Conservation (phyloP, 2,329 filamentous ascomycete species). For the Aspergillus thermomutatus region DNA sequence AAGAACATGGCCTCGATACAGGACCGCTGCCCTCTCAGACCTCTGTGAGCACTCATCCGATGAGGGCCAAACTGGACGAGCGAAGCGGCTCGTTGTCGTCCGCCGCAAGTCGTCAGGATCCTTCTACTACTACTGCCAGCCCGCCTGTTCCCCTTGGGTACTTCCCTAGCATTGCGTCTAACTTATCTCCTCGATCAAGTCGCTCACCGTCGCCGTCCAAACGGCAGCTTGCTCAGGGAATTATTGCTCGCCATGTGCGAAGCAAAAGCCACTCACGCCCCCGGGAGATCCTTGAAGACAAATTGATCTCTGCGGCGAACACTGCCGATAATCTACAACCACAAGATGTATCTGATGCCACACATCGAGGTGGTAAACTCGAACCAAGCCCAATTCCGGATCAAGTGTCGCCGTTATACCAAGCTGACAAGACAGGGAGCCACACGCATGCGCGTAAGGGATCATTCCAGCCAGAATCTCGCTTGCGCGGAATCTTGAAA, state of each 20-base stretch:
- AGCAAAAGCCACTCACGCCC: conserved; percentile 37
- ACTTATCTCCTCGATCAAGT: conserved; percentile 62
- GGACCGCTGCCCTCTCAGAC: neutral
- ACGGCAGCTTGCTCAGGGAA: conserved; percentile 49
- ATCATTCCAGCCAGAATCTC: conserved; percentile 48
- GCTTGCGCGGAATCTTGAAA: conserved; percentile 73
- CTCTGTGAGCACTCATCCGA: neutral
- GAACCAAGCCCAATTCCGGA: conserved; percentile 30
- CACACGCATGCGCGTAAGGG: conserved; percentile 27
- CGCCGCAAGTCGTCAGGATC: conserved; percentile 41
- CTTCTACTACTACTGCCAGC: conserved; percentile 43
- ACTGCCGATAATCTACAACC: conserved; percentile 13
- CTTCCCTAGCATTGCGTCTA: conserved; percentile 59
- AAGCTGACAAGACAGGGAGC: conserved; percentile 18
- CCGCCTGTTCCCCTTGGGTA: conserved; percentile 39
- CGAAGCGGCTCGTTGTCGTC: conserved; percentile 54
- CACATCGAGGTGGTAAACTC: conserved; percentile 16
- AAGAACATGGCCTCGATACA: neutral
- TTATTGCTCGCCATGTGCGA: conserved; percentile 37
- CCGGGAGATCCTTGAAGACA: conserved; percentile 33
- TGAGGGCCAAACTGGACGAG: conserved; percentile 54
- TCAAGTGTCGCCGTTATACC: conserved; percentile 20
- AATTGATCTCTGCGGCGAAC: conserved; percentile 14
- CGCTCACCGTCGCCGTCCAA: conserved; percentile 62
- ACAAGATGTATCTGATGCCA: conserved; percentile 11